A percentile compares a stretch with the other conserved stretches of the same genome.
Evolutionary conservation across 371 early-diverging fungal genomes (phyloP).

Genomic region (Mucor racemosus): DNA sequence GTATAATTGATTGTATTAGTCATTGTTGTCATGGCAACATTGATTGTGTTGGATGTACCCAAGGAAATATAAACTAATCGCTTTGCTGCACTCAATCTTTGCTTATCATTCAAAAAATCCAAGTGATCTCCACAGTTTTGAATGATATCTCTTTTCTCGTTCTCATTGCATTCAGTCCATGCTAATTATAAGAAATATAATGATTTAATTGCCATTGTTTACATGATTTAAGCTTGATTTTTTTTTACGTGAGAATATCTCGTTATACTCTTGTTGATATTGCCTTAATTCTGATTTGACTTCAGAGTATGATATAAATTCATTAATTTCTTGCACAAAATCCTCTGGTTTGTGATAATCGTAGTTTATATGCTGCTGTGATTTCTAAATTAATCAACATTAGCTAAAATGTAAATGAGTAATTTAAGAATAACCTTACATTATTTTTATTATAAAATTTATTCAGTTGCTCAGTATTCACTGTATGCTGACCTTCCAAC

Average conservation of each 20-base stretch:
- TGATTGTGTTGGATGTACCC: conserved; percentile 41
- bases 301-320: conserved; percentile 72
- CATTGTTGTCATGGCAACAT: not conserved
- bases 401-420: not conserved
- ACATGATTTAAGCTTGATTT: not conserved
- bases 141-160: conserved; percentile 40
- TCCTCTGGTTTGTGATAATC: conserved; percentile 63
- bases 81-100: conserved; percentile 52
- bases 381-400: conserved; percentile 1
- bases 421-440: not conserved
- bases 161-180: conserved; percentile 13
- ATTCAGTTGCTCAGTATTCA: conserved; percentile 8
- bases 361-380: conserved; percentile 38
- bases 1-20: not conserved
- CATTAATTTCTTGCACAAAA: conserved; percentile 65
- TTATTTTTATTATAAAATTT: not conserved
- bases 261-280: conserved; percentile 31
- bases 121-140: conserved; percentile 57
- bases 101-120: conserved; percentile 50
- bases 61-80: conserved; percentile 65
- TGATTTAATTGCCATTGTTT: not conserved
- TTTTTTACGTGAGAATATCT: conserved; percentile 14
- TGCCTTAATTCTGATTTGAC: conserved; percentile 20
- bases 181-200: not conserved
- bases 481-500: conserved; percentile 6